phyloP scores from a whole-genome alignment of 2,329 filamentous ascomycete species.

The Ophiosphaerella korrae region DNA sequence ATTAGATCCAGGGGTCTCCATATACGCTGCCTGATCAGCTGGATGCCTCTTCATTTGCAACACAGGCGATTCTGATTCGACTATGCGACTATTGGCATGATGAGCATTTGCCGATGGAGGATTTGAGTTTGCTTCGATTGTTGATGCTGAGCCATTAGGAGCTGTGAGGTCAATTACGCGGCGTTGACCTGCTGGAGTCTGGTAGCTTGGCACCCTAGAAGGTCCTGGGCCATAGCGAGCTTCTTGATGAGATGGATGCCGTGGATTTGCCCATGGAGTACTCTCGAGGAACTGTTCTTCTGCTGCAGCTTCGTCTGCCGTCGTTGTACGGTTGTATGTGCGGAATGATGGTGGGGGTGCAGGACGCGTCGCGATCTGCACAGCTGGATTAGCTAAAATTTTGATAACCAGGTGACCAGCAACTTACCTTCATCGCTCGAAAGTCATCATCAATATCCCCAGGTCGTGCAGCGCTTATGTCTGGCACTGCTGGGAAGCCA shows the following conservation, averaged over 20 bases:
- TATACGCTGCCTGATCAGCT: conserved; percentile 30
- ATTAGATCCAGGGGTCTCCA: conserved; percentile 34
- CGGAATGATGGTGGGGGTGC: conserved; percentile 39
- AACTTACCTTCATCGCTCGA: conserved; percentile 82
- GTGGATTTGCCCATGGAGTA: conserved; percentile 90
- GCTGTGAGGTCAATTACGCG: conserved; percentile 41
- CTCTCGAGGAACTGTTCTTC: conserved; percentile 88
- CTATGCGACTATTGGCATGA: conserved; percentile 31
- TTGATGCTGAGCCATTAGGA: conserved; percentile 47
- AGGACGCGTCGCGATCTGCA: conserved; percentile 42
- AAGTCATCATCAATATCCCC: conserved; percentile 85
- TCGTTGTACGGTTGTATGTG: conserved; percentile 43
- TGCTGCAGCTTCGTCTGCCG: conserved; percentile 63
- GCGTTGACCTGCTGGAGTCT: conserved; percentile 45
- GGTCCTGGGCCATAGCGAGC: conserved; percentile 37
- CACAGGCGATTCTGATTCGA: conserved; percentile 45
- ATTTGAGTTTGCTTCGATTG: conserved; percentile 47
- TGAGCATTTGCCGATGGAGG: conserved; percentile 43
- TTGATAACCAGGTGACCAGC: conserved; percentile 13
- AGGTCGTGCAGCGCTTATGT: conserved; percentile 73
- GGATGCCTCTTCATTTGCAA: conserved; percentile 46
- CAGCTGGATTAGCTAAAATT: conserved; percentile 28
- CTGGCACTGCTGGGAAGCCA: conserved; percentile 93
- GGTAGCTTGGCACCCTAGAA: conserved; percentile 38
- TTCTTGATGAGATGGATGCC: conserved; percentile 54